phyloP scores from a whole-genome alignment of 352 stramenopile species.

The Phytopythium vexans region DNA sequence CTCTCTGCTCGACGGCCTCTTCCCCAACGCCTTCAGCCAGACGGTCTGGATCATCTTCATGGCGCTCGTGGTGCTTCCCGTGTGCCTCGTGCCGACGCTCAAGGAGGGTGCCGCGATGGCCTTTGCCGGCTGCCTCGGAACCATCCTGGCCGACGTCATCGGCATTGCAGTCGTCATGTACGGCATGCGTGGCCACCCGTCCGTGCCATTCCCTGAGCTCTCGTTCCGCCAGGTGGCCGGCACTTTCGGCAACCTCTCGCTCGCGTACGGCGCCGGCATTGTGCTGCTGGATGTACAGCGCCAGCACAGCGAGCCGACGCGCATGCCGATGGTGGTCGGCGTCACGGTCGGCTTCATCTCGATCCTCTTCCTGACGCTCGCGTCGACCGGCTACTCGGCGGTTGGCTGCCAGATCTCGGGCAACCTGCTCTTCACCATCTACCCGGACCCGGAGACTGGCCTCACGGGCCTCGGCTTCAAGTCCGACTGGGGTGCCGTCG shows the following conservation, averaged over 20 bases:
- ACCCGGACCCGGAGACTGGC: slow-evolving; percentile 6
- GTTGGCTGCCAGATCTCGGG: slow-evolving; percentile 36
- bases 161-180: slow-evolving; percentile 26
- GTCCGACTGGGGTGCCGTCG: slow-evolving; percentile 21
- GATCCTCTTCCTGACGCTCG: slow-evolving; percentile 28
- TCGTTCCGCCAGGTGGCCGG: slow-evolving; percentile 30
- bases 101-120: slow-evolving; percentile 45
- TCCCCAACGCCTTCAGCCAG: slow-evolving; percentile 16
- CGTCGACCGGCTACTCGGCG: slow-evolving; percentile 24
- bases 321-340: slow-evolving; percentile 35
- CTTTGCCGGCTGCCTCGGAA: slow-evolving; percentile 46
- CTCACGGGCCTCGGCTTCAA: slow-evolving; percentile 31
- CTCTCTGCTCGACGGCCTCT: slow-evolving; percentile 12
- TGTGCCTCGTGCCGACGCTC: slow-evolving; percentile 50
- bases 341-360: slow-evolving; percentile 36
- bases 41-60: slow-evolving; percentile 58
- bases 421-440: slow-evolving; percentile 22
- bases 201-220: slow-evolving; percentile 1
- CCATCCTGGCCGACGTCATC: slow-evolving; percentile 36
- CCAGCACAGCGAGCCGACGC: slow-evolving; percentile 16
- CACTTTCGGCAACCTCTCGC: slow-evolving; percentile 21
- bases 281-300: slow-evolving; percentile 20
- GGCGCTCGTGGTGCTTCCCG: slow-evolving; percentile 36
- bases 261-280: slow-evolving; percentile 18
- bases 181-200: slow-evolving; percentile 29